Evolutionary conservation across 2,329 filamentous ascomycete species (phyloP).

Genomic region (Pseudogymnoascus sp.): DNA sequence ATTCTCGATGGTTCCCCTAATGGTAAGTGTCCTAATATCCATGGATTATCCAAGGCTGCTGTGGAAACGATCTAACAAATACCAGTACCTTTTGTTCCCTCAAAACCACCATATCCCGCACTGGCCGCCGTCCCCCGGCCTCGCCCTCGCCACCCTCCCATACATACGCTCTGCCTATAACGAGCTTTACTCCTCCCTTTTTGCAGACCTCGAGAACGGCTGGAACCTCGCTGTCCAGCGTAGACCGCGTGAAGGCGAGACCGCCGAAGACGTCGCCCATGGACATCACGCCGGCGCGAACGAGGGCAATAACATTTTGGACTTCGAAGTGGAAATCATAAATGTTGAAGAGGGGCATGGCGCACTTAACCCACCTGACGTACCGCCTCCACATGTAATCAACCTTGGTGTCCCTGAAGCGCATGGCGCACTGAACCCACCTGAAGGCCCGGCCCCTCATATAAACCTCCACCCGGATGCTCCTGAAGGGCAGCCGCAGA

Average conservation of each 20-base stretch:
- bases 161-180: constrained; percentile 58
- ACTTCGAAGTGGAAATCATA: constrained; percentile 34
- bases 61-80: background rate
- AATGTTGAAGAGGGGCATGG: constrained; percentile 8
- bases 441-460: background rate
- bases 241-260: constrained; percentile 27
- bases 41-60: constrained; percentile 24
- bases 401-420: background rate
- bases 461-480: background rate
- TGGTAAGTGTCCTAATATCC: constrained; percentile 45
- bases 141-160: constrained; percentile 57
- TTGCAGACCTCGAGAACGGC: constrained; percentile 22
- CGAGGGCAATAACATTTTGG: constrained; percentile 15
- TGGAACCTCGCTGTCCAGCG: constrained; percentile 27
- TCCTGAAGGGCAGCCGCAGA: background rate
- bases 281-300: constrained; percentile 17
- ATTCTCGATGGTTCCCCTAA: constrained; percentile 28
- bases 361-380: background rate
- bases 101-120: constrained; percentile 12
- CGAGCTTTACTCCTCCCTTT: constrained; percentile 39
- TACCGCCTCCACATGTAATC: background rate
- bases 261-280: constrained; percentile 22
- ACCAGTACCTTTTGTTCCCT: constrained; percentile 21
- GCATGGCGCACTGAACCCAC: background rate
- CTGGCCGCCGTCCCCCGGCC: constrained; percentile 50